Percentiles rank a stretch among this genome's conserved stretches.
Evolutionary conservation across 2,329 filamentous ascomycete genomes (phyloP).

Genomic region (Phoma sp.): DNA sequence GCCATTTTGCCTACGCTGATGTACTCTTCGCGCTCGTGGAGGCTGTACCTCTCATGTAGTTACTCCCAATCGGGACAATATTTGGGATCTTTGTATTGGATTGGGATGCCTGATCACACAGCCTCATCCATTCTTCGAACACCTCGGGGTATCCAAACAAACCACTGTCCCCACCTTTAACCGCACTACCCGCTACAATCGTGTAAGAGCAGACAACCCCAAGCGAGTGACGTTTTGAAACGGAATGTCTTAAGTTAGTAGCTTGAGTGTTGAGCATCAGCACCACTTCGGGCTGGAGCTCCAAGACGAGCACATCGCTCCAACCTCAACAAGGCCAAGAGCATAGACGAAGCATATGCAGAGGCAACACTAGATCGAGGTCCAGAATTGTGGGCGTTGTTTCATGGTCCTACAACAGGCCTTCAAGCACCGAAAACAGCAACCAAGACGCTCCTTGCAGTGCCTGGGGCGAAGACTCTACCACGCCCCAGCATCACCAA

Average conservation of each 20-base stretch:
- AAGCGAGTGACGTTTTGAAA: background rate
- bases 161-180: background rate
- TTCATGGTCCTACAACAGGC: no score
- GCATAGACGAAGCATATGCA: no score
- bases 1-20: background rate
- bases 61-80: background rate
- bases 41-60: background rate
- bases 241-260: background rate
- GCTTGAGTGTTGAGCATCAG: background rate
- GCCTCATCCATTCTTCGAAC: background rate
- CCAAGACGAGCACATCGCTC: background rate
- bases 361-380: no score
- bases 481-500: background rate
- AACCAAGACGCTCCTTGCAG: no score
- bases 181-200: background rate
- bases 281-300: background rate
- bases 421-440: no score
- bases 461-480: no score
- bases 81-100: conserved; percentile 2
- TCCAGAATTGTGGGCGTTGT: no score
- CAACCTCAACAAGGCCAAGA: no score
- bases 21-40: background rate
- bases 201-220: background rate
- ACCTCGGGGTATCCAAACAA: background rate
- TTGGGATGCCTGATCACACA: conserved; percentile 11